Conservation (phyloP, 352 stramenopile genomes). For the Pythium apleroticum region DNA sequence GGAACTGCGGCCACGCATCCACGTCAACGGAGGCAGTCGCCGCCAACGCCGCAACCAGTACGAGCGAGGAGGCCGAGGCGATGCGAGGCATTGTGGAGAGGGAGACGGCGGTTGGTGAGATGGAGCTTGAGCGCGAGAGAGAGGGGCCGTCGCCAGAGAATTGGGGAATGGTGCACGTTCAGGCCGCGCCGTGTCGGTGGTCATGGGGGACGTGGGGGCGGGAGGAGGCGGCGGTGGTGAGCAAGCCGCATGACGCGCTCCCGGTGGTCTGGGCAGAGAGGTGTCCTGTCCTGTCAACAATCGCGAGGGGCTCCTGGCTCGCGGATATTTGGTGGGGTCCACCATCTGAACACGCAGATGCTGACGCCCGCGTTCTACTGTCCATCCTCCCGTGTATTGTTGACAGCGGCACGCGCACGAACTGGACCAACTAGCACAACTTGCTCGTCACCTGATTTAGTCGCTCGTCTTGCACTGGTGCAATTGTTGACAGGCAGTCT, state of each 20-base stretch:
- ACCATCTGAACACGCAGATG: slow-evolving; percentile 2
- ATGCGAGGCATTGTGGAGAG: not conserved
- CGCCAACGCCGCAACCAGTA: not conserved
- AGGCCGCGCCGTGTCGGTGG: not conserved
- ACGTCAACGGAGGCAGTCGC: not conserved
- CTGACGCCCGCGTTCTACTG: not conserved
- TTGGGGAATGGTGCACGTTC: slow-evolving; percentile 1
- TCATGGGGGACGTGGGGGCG: not conserved
- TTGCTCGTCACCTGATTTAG: not conserved
- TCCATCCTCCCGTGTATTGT: not conserved
- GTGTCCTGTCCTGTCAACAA: not conserved
- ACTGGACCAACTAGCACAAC: not conserved
- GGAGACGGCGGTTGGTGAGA: no score
- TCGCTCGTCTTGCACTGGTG: not conserved
- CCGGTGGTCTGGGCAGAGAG: not conserved
- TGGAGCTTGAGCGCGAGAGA: not conserved
- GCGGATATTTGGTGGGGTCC: not conserved
- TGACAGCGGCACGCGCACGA: not conserved
- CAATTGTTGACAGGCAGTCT: not conserved
- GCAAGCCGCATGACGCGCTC: not conserved
- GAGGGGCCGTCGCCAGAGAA: not conserved
- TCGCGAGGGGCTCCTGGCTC: not conserved
- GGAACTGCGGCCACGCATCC: slow-evolving; percentile 2
- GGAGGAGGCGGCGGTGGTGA: not conserved
- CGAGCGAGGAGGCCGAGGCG: not conserved